Evolutionary conservation across 805 yeast genomes (phyloP).

Genomic region (Lachancea meyersii): DNA sequence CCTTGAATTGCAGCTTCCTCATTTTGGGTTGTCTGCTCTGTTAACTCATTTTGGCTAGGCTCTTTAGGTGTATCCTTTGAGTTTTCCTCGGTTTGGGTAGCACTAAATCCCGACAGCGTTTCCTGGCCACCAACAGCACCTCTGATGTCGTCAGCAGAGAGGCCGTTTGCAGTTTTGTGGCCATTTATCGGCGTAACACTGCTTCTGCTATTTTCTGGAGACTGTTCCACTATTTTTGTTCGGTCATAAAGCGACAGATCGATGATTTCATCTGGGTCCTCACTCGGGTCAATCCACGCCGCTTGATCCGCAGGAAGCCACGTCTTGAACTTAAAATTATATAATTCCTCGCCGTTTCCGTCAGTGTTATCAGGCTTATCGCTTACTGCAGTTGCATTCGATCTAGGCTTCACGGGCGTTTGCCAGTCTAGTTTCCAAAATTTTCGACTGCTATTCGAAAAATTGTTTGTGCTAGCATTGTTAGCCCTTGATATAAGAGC

Average conservation of each 20-base stretch:
- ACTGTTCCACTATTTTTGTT: constrained; percentile 8
- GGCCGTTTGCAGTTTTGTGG: constrained; percentile 22
- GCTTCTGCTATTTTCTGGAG: constrained; percentile 4
- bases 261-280: constrained; percentile 39
- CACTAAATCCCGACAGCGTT: constrained; percentile 41
- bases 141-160: constrained; percentile 44
- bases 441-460: constrained; percentile 13
- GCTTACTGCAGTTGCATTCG: constrained; percentile 3
- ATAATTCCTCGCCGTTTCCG: constrained; percentile 11
- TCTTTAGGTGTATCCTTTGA: neutral
- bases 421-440: constrained; percentile 33
- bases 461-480: constrained; percentile 13
- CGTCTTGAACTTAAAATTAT: constrained; percentile 18
- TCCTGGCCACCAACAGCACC: constrained; percentile 48
- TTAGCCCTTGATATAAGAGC: constrained; percentile 25
- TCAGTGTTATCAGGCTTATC: constrained; percentile 3
- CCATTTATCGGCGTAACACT: constrained; percentile 13
- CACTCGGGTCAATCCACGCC: constrained; percentile 22
- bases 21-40: neutral
- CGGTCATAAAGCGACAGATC: constrained; percentile 37
- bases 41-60: neutral
- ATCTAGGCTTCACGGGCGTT: constrained; percentile 18
- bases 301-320: constrained; percentile 20
- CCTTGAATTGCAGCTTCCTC: no score
- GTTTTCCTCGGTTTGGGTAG: constrained; percentile 16